These are phyloP conservation scores for Kwoniella shandongensis DNA, from an alignment of 768 basidiomycete species.

Conservation along the genomic window DNA sequence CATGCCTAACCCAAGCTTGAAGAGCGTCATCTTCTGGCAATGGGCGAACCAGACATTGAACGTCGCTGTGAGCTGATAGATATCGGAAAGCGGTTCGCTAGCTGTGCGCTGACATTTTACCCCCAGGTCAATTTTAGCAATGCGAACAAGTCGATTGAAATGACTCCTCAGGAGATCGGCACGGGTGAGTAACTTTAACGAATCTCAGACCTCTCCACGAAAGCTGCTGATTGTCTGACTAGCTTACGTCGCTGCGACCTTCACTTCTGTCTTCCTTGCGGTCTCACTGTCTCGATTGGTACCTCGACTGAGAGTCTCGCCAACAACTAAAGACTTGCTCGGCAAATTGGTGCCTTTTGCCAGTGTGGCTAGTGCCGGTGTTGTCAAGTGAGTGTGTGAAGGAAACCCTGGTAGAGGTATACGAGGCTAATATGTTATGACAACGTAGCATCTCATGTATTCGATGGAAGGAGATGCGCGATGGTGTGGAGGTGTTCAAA, in stretches of 20 bases:
- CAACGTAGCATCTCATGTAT: slow-evolving; percentile 50
- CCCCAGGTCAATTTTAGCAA: slow-evolving; percentile 55
- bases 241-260: slow-evolving; percentile 55
- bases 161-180: slow-evolving; percentile 54
- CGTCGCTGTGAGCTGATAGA: slow-evolving; percentile 42
- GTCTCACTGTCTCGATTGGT: slow-evolving; percentile 54
- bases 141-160: slow-evolving; percentile 55
- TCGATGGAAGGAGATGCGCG: slow-evolving; percentile 56
- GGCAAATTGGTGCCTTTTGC: slow-evolving; percentile 53
- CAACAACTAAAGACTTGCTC: slow-evolving; percentile 40
- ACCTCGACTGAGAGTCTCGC: slow-evolving; percentile 45
- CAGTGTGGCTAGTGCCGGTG: slow-evolving; percentile 55
- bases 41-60: slow-evolving; percentile 56
- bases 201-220: not conserved
- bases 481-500: slow-evolving; percentile 52
- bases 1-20: slow-evolving; percentile 54
- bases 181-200: slow-evolving; percentile 38
- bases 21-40: slow-evolving; percentile 50
- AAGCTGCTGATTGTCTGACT: not conserved
- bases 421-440: not conserved
- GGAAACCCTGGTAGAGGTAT: not conserved
- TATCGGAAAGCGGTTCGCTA: not conserved
- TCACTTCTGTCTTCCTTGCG: slow-evolving; percentile 55
- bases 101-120: slow-evolving; percentile 3
- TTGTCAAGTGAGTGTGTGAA: slow-evolving; percentile 53